Evolutionary conservation across 805 yeast genomes (phyloP).

Genomic region (Debaryomyces castellii): DNA sequence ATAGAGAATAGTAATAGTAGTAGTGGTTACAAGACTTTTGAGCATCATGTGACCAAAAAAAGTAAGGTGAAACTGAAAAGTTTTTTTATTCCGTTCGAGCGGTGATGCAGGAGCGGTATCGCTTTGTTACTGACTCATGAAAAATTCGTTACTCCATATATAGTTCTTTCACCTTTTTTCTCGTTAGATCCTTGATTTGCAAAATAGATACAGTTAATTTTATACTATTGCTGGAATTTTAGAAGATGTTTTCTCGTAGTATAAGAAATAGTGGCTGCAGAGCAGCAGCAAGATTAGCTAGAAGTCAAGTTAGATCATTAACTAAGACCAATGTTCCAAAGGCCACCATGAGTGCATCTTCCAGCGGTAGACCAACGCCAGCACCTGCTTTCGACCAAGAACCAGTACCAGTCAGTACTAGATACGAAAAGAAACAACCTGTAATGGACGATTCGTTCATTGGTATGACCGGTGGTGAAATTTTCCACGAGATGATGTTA

Average conservation of each 20-base stretch:
- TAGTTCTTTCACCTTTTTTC: background rate
- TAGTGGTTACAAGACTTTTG: too few species aligned
- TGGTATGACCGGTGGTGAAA: conserved; percentile 97
- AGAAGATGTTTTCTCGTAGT: conserved; percentile 19
- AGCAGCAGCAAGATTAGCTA: conserved; percentile 11
- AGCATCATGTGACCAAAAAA: background rate
- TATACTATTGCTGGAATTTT: background rate
- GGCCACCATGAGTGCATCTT: conserved; percentile 29
- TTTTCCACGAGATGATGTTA: conserved; percentile 98
- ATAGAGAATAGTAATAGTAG: too few species aligned
- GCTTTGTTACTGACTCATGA: conserved; percentile 15
- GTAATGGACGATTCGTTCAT: conserved; percentile 82
- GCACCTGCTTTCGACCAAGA: conserved; percentile 51
- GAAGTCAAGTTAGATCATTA: conserved; percentile 24
- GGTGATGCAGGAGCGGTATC: conserved; percentile 2
- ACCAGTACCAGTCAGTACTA: conserved; percentile 7
- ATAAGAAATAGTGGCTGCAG: conserved; percentile 11
- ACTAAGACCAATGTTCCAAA: conserved; percentile 28
- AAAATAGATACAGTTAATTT: background rate
- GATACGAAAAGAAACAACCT: conserved; percentile 10
- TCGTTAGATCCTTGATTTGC: background rate
- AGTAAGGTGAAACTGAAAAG: background rate
- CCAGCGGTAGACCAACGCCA: conserved; percentile 41
- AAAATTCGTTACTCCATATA: conserved; percentile 10
- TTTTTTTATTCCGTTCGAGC: conserved; percentile 9